Percentiles rank a stretch among this genome's conserved stretches.
These are phyloP conservation scores for Solanum hybrid DNA, from an alignment of 305 asterid genomes.

Conservation along the genomic window DNA sequence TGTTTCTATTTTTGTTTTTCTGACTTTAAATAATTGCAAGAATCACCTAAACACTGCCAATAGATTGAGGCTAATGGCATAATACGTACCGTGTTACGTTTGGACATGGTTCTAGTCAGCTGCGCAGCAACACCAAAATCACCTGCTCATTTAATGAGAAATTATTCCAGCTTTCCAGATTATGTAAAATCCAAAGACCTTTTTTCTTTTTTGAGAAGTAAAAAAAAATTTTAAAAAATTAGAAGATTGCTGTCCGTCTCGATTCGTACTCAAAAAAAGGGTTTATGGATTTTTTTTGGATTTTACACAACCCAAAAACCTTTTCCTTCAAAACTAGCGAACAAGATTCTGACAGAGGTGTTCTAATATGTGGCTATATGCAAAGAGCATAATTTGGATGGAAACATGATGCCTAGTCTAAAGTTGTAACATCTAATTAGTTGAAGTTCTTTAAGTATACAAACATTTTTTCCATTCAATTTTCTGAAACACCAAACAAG, in stretches of 20 bases:
- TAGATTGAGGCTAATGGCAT: neutral
- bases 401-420: neutral
- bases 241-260: neutral
- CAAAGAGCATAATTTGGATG: neutral
- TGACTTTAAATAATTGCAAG: neutral
- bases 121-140: slow-evolving; percentile 99
- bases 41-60: neutral
- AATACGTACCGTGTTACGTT: slow-evolving; percentile 79
- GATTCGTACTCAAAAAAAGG: neutral
- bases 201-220: neutral
- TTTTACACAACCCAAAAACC: neutral
- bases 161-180: slow-evolving; percentile 8
- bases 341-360: neutral
- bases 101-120: slow-evolving; percentile 97
- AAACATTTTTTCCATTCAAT: neutral
- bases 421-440: neutral
- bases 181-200: neutral
- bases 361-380: neutral
- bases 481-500: neutral
- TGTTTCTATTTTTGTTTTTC: neutral
- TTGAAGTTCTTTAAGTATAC: neutral
- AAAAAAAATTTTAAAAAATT: neutral
- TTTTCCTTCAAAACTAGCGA: neutral
- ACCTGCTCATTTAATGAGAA: slow-evolving; percentile 41
- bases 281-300: neutral